Percentiles rank a stretch among this genome's conserved stretches.
These are phyloP conservation scores for Gentiana straminea DNA, from an alignment of 257 asterid genomes.

Conservation along the genomic window DNA sequence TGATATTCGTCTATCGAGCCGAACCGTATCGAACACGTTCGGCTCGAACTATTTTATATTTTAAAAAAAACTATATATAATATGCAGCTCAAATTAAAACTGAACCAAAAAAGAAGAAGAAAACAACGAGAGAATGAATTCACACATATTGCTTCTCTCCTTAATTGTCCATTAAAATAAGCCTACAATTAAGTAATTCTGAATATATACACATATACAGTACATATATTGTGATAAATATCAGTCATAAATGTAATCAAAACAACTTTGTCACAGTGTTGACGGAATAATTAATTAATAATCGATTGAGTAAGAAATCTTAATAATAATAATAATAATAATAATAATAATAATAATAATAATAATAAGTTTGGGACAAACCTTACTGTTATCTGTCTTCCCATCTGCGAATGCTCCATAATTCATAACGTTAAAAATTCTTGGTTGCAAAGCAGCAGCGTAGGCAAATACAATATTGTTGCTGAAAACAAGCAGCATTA, in stretches of 20 bases:
- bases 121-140: no score
- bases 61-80: no score
- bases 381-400: slow-evolving; percentile 30
- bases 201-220: no score
- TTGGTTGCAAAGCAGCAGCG: background rate
- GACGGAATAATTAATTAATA: background rate
- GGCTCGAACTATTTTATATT: no score
- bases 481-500: slow-evolving; percentile 3
- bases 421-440: slow-evolving; percentile 23
- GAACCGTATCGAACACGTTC: no score
- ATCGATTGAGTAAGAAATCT: no score
- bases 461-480: slow-evolving; percentile 10
- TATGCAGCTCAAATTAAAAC: background rate
- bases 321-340: background rate
- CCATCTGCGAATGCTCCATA: slow-evolving; percentile 55
- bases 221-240: background rate
- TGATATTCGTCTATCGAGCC: no score
- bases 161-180: background rate
- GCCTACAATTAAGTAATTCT: background rate
- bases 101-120: background rate
- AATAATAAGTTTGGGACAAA: slow-evolving; percentile 1
- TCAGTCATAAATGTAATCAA: background rate
- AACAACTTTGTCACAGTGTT: background rate
- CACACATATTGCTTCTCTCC: background rate
- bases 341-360: no score